A percentile compares a stretch with the other conserved stretches of the same genome.
Conservation (phyloP, 345 rosid species). For the Populus alba region DNA sequence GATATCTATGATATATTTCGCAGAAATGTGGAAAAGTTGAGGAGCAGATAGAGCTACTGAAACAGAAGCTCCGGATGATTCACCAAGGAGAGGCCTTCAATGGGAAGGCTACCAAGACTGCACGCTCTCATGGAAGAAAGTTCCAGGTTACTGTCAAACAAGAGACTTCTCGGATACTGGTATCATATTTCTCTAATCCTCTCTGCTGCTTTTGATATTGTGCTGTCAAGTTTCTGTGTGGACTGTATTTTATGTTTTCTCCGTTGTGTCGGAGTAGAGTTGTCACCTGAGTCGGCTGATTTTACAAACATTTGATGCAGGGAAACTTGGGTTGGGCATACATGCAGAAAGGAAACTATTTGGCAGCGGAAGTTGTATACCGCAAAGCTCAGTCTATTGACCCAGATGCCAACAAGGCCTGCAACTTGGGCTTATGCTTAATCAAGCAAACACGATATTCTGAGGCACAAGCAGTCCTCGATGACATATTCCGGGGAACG, state of each 20-base stretch:
- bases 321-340: conserved; percentile 99
- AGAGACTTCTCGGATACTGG: conserved; percentile 84
- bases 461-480: conserved; percentile 52
- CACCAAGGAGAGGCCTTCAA: conserved; percentile 83
- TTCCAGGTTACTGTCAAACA: conserved; percentile 90
- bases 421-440: conserved; percentile 72
- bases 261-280: neutral
- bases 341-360: conserved; percentile 78
- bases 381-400: conserved; percentile 77
- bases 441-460: conserved; percentile 57
- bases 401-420: conserved; percentile 87
- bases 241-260: neutral
- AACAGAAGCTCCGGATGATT: conserved; percentile 77
- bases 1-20: neutral
- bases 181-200: conserved; percentile 12
- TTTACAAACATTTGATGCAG: conserved; percentile 26
- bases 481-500: conserved; percentile 40
- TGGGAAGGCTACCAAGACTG: conserved; percentile 90
- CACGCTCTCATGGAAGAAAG: conserved; percentile 92
- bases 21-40: conserved; percentile 88
- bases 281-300: neutral
- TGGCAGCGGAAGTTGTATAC: conserved; percentile 83
- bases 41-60: conserved; percentile 74
- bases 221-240: neutral
- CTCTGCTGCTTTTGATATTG: neutral